phyloP scores from a whole-genome alignment of 2,329 filamentous ascomycete species.

The Ophiostoma quercus region DNA sequence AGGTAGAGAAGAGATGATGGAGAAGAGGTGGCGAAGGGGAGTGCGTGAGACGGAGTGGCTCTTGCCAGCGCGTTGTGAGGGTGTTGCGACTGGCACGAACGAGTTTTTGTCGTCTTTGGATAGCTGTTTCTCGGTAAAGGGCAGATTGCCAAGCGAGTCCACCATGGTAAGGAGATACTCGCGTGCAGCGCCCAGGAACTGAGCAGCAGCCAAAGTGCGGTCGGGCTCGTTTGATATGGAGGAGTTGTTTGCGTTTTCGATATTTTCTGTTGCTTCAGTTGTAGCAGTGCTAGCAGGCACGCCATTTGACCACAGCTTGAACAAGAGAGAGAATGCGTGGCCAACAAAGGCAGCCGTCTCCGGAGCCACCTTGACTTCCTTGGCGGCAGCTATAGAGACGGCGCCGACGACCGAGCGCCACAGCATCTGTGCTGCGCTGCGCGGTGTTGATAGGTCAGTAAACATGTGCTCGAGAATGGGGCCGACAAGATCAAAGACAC shows the following conservation, averaged over 20 bases:
- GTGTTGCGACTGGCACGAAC: conserved; percentile 59
- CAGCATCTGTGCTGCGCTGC: conserved; percentile 49
- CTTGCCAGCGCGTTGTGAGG: conserved; percentile 57
- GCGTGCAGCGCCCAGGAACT: conserved; percentile 53
- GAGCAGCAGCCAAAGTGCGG: conserved; percentile 34
- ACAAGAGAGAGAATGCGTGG: conserved; percentile 62
- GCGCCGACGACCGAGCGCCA: conserved; percentile 60
- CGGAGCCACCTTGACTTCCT: conserved; percentile 82
- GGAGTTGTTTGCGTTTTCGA: background rate
- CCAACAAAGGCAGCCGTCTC: conserved; percentile 79
- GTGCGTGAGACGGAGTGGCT: conserved; percentile 48
- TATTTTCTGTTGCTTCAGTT: background rate
- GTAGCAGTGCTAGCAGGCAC: conserved; percentile 38
- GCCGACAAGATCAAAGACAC: conserved; percentile 58
- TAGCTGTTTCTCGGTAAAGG: conserved; percentile 59
- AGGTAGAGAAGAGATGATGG: conserved; percentile 51
- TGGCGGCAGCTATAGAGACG: conserved; percentile 63
- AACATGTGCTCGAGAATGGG: conserved; percentile 59
- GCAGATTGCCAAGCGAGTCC: conserved; percentile 50
- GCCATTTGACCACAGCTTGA: conserved; percentile 61
- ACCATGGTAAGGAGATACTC: conserved; percentile 47
- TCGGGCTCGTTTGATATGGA: conserved; percentile 36
- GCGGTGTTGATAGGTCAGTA: conserved; percentile 55
- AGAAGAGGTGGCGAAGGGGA: conserved; percentile 61
- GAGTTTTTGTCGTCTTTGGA: conserved; percentile 45